These are phyloP conservation scores for Blastocystis sp. DNA, from an alignment of 352 stramenopile species.

Conservation along the genomic window DNA sequence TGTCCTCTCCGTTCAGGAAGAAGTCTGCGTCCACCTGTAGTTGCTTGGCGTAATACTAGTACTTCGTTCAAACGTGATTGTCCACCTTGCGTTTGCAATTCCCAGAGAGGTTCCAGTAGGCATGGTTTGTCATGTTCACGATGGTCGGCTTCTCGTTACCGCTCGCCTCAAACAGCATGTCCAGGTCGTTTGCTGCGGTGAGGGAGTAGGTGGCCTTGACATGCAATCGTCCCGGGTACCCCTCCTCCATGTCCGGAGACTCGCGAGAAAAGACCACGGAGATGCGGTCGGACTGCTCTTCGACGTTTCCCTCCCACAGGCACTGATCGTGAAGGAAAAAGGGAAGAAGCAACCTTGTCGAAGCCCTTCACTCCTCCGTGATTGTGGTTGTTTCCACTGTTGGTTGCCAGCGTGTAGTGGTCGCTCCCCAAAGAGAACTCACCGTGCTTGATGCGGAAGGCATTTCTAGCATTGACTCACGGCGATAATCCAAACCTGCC, in stretches of 20 bases:
- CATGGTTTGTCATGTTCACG: conserved; percentile 72
- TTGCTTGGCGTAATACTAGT: background rate
- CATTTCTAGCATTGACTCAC: conserved; percentile 24
- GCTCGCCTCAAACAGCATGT: conserved; percentile 61
- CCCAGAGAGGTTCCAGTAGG: conserved; percentile 72
- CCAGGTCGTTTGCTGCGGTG: conserved; percentile 62
- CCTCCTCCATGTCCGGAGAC: conserved; percentile 71
- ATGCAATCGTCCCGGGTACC: conserved; percentile 71
- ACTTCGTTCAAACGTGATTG: conserved; percentile 59
- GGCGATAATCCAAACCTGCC: background rate
- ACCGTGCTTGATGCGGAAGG: conserved; percentile 61
- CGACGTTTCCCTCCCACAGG: conserved; percentile 36
- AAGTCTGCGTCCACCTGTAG: conserved; percentile 26
- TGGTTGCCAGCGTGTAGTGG: conserved; percentile 38
- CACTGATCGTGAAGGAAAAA: background rate
- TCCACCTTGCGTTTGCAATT: conserved; percentile 59
- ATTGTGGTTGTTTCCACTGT: conserved; percentile 66
- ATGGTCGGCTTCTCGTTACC: conserved; percentile 66
- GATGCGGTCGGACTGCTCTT: conserved; percentile 19
- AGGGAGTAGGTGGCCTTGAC: conserved; percentile 35
- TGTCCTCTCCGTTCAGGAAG: conserved; percentile 65
- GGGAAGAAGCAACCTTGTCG: conserved; percentile 2
- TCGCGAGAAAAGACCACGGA: conserved; percentile 65
- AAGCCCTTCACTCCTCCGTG: conserved; percentile 67
- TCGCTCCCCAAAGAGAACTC: background rate